Evolutionary conservation across 2,329 filamentous ascomycete species (phyloP).

Genomic region (Monilinia fructicola): DNA sequence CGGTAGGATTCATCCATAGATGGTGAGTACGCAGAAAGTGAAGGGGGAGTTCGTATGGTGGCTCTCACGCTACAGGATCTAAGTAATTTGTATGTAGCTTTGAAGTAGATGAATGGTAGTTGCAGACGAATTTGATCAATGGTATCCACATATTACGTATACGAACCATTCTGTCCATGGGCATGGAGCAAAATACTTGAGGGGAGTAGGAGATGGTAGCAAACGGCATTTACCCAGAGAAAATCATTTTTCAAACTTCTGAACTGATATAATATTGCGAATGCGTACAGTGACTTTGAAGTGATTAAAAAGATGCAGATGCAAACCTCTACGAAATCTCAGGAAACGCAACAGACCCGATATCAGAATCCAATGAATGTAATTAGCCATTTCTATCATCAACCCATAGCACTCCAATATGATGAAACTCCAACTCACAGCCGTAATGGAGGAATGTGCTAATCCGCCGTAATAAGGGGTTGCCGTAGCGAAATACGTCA

Average conservation of each 20-base stretch:
- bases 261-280: not conserved
- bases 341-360: not conserved
- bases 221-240: too few species aligned
- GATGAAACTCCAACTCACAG: not conserved
- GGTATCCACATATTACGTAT: not conserved
- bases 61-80: not conserved
- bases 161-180: not conserved
- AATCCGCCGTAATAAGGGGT: not conserved
- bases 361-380: not conserved
- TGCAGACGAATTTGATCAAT: not conserved
- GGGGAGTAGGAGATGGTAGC: fast-evolving
- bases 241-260: too few species aligned
- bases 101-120: not conserved
- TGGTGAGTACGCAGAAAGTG: fast-evolving
- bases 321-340: not conserved
- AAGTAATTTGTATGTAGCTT: not conserved
- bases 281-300: too few species aligned
- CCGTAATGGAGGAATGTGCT: too few species aligned
- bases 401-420: not conserved
- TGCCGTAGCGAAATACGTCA: not conserved
- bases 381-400: not conserved
- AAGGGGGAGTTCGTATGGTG: too few species aligned
- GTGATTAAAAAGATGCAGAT: not conserved
- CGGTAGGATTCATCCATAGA: not conserved
- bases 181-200: not conserved